Percentiles rank a stretch among this genome's conserved stretches.
These are phyloP conservation scores for Suillus tomentosus DNA, from an alignment of 768 basidiomycete species.

Conservation along the genomic window DNA sequence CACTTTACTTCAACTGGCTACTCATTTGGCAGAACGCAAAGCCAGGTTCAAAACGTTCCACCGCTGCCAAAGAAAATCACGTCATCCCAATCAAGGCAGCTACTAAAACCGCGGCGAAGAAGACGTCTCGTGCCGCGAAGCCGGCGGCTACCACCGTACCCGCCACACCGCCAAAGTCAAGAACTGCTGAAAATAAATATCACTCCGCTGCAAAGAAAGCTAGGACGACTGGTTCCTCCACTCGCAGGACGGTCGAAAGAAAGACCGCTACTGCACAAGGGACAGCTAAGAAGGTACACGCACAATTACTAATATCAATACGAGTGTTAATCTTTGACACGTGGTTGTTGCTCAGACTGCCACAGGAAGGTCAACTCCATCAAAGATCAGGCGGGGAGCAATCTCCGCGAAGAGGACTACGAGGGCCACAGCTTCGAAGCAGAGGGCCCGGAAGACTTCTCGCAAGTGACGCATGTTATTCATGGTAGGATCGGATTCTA, in stretches of 20 bases:
- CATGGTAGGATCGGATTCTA: conserved; percentile 7
- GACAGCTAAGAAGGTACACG: conserved; percentile 17
- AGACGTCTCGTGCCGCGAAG: conserved; percentile 9
- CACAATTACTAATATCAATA: background rate
- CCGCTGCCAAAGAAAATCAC: conserved; percentile 2
- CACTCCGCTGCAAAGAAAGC: conserved; percentile 29
- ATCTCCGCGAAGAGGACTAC: conserved; percentile 2
- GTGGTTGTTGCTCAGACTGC: background rate
- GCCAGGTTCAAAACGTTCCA: conserved; percentile 6
- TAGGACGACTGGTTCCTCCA: conserved; percentile 13
- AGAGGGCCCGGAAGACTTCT: background rate
- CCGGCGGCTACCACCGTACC: background rate
- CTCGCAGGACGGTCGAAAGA: conserved; percentile 15
- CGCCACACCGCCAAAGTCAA: conserved; percentile 8
- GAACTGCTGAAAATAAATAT: conserved; percentile 21
- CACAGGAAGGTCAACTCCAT: background rate
- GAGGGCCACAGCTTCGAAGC: conserved; percentile 3
- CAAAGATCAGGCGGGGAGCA: conserved; percentile 1
- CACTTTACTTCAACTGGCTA: background rate
- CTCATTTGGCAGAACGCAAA: conserved; percentile 18
- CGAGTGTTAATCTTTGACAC: conserved; percentile 4
- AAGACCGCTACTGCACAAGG: conserved; percentile 11
- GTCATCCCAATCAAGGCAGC: background rate
- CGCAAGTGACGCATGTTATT: conserved; percentile 10
- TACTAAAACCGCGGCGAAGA: conserved; percentile 11